Conservation (phyloP, 2,329 filamentous ascomycete genomes). For the Fusarium sp. region DNA sequence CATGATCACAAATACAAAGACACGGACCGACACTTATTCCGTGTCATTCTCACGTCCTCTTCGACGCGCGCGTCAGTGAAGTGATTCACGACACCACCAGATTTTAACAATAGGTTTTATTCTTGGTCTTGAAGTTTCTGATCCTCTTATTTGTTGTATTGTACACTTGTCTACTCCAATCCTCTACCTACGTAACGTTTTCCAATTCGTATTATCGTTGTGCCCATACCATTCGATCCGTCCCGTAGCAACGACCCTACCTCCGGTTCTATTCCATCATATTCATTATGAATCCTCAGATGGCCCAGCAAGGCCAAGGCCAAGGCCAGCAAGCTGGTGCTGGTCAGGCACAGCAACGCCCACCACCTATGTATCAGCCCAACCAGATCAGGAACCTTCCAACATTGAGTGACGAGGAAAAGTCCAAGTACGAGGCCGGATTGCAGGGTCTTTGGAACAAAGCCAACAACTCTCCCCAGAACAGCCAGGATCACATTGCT, state of each 20-base stretch:
- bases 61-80: conserved; percentile 11
- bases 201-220: neutral
- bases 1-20: neutral
- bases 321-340: conserved; percentile 40
- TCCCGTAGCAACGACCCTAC: neutral
- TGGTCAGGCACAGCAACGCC: conserved; percentile 38
- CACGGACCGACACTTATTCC: conserved; percentile 21
- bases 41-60: neutral
- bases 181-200: neutral
- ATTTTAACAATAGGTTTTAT: conserved; percentile 4
- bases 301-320: conserved; percentile 40
- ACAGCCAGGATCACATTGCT: conserved; percentile 59
- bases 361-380: conserved; percentile 59
- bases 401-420: conserved; percentile 64
- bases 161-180: neutral
- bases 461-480: conserved; percentile 58
- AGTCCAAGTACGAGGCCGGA: conserved; percentile 67
- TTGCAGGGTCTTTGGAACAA: conserved; percentile 64
- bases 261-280: neutral
- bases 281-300: conserved; percentile 39
- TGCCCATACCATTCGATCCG: neutral
- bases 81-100: conserved; percentile 22
- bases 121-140: neutral
- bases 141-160: neutral
- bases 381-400: conserved; percentile 61